Base-by-base conservation (phyloP, 116 monocot genomes). In the Zostera marina region DNA sequence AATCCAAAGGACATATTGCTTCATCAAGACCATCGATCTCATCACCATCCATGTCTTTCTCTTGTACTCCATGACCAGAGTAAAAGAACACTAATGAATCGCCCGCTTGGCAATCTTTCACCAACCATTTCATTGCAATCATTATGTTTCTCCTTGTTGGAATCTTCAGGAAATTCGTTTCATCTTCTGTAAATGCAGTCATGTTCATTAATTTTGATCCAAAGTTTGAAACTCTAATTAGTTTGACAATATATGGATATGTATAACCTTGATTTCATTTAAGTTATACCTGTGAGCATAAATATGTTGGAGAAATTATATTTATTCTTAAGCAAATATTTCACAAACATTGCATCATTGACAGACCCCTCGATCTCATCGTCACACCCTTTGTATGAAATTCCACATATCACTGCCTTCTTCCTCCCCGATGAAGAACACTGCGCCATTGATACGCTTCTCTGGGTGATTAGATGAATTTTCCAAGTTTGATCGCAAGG, bases 61-160 rank as follows among this genome's bases (percentile, higher is more conserved):
- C 70, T 73, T 93, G 81, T 4, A 68, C 69, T 0, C 84, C 93
- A 60, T 93, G 93, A 12, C 93, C 93, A 11, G 93, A 88, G 84
- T 75, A 93, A 66, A 88, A 87, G 73, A 93, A 93, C 53, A 93
- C 66, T 8, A 93, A 81, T 5, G 93, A 93, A 73, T 93, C 79
- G 8, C 88, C 88, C 1, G 66, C 2, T 25, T 26, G 39, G 74
- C 76, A 70, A 38, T 70, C 79, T 1, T 53, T 23, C 7, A 88
- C 74, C 60, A 93, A 73, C 93, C 93, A 93, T 56, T 62, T 67
- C 79, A 93, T 79, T 42, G 93, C 93, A 4, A 63, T 56, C 21
- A 44, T 52, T 44, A 93, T 67, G 88, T 88, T 93, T 40, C 43
- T 42, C 66, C 63, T 74, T 41, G 79, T 93, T 10, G 93, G 93